Evolutionary conservation across 768 basidiomycete species (phyloP).

Genomic region (Lactifluus echinatus): DNA sequence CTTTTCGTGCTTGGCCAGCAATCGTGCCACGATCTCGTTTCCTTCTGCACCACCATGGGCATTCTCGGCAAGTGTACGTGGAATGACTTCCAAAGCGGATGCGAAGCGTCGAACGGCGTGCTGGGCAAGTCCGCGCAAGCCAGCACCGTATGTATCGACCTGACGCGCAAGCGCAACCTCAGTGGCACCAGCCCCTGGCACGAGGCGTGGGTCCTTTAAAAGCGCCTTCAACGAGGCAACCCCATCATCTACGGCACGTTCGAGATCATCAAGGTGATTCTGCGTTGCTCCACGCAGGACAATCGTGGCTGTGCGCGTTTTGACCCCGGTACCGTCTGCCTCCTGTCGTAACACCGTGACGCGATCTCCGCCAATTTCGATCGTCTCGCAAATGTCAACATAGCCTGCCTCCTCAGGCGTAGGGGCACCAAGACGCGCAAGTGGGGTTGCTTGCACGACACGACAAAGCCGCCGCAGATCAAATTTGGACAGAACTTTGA

Average conservation of each 20-base stretch:
- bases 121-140: constrained; percentile 84
- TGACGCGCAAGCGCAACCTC: constrained; percentile 87
- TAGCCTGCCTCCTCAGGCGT: constrained; percentile 93
- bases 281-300: constrained; percentile 92
- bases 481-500: constrained; percentile 97
- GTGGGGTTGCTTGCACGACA: constrained; percentile 92
- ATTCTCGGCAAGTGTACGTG: constrained; percentile 90
- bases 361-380: constrained; percentile 95
- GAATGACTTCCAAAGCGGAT: constrained; percentile 84
- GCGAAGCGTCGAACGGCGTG: constrained; percentile 90
- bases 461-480: constrained; percentile 90
- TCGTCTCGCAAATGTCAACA: constrained; percentile 90
- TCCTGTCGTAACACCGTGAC: constrained; percentile 93
- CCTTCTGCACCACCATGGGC: constrained; percentile 86
- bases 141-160: constrained; percentile 79
- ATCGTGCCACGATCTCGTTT: constrained; percentile 80
- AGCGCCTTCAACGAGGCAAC: constrained; percentile 92
- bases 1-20: constrained; percentile 87
- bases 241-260: constrained; percentile 93
- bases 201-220: constrained; percentile 80
- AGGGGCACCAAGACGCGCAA: constrained; percentile 92
- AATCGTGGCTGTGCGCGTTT: constrained; percentile 86
- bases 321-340: constrained; percentile 41
- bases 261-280: constrained; percentile 91
- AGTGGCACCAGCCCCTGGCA: constrained; percentile 90